Base-by-base conservation (phyloP, 306 rosid genomes). In the Medicago lupulina region DNA sequence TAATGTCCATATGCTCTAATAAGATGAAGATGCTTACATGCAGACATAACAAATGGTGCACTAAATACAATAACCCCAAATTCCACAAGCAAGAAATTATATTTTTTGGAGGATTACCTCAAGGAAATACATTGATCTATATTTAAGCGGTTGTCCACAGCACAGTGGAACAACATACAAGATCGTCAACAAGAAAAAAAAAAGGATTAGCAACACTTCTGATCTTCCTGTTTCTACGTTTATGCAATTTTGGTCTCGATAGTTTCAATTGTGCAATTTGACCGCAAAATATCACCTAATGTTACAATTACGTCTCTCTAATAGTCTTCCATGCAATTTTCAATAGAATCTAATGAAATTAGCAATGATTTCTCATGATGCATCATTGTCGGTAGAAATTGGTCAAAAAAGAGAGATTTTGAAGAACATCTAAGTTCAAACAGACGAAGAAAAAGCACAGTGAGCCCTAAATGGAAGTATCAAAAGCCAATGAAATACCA, bases 401-500 rank as follows among this genome's bases (percentile, higher is more conserved):
- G 15, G 5, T 31, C 9, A 15, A 34, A 61, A 15, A 61, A 14
- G 7, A 61, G 6, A 34, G 0, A 34, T 3, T 31, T 14, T 61
- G 67, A 61, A 8, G 19, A 61, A 21, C 21, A 8, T 18, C 31
- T 18, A 0, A 19, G 36, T 19, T 55, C 62, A 10, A 55, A 55
- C 15, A 57, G 43, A 17, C 7, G 13, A 15, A 61, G 19, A 65
- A 65, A 40, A 65, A 40, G 7, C 71, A 9, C 12, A 40, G 51
- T 10, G 31, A 17, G 10, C 15, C 70, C 25, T 17, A 38, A 39
- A 64, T 64, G 31, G 14, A 3, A 16, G 70, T 28, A 61, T 15
- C 43, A n/a, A 61, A 61, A 61, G 41, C 19, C 67, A 61, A n/a
- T 61, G 19, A 61, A 7, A 61, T 61, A 34, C 43, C 44, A 31